phyloP scores from a whole-genome alignment of 2,329 filamentous ascomycete species.

The Trichophyton equinum region DNA sequence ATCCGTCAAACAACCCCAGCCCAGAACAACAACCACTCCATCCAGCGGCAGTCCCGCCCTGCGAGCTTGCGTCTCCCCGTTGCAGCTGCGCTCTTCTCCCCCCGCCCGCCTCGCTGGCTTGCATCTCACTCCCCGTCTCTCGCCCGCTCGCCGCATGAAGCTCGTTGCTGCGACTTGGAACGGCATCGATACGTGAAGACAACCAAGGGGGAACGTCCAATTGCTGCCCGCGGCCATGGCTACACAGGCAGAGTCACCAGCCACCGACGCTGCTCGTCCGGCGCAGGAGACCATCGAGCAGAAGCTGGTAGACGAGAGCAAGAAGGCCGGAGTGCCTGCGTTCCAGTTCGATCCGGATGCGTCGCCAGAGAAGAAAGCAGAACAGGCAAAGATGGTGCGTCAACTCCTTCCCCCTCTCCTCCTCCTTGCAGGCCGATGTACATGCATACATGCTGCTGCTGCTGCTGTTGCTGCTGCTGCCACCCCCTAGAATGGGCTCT shows the following conservation, averaged over 20 bases:
- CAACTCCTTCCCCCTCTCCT: background rate
- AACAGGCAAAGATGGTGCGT: constrained; percentile 62
- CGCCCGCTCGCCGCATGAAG: background rate
- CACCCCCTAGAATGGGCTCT: background rate
- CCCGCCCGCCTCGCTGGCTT: too few species aligned
- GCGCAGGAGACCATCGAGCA: constrained; percentile 59
- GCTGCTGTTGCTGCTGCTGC: too few species aligned
- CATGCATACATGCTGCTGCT: too few species aligned
- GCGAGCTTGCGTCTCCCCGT: too few species aligned
- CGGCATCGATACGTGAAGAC: background rate
- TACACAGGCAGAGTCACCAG: constrained; percentile 43
- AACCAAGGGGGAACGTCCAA: background rate
- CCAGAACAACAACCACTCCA: too few species aligned
- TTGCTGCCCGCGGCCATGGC: constrained; percentile 4
- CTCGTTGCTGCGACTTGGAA: background rate
- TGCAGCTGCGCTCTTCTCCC: too few species aligned
- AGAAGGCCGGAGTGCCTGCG: constrained; percentile 63
- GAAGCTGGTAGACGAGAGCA: constrained; percentile 63
- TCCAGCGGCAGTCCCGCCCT: too few species aligned
- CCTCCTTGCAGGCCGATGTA: background rate
- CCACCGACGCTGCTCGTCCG: constrained; percentile 51
- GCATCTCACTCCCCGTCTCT: background rate
- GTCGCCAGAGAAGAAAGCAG: constrained; percentile 67
- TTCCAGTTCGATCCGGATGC: constrained; percentile 83
- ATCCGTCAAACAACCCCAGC: too few species aligned